A percentile compares a stretch with the other conserved stretches of the same genome.
phyloP scores from a whole-genome alignment of 805 yeast species.

The Candida silvatica region DNA sequence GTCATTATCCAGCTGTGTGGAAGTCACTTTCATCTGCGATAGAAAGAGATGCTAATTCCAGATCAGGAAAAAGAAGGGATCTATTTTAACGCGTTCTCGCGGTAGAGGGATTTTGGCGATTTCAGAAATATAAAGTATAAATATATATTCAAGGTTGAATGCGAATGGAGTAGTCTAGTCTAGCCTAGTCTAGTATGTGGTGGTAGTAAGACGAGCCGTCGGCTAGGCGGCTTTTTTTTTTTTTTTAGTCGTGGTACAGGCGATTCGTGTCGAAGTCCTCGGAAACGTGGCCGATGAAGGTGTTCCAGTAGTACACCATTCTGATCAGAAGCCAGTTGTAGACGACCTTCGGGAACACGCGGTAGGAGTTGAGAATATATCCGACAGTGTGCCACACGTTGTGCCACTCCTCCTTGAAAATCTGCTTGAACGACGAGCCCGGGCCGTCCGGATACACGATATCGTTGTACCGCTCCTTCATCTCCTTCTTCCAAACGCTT shows the following conservation, averaged over 20 bases:
- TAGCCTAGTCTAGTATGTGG: background rate
- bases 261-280: conserved; percentile 24
- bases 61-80: conserved; percentile 28
- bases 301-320: conserved; percentile 58
- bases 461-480: conserved; percentile 12
- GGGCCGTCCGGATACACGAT: conserved; percentile 14
- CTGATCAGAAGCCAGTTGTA: conserved; percentile 41
- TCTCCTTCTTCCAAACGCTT: conserved; percentile 1
- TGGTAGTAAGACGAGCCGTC: background rate
- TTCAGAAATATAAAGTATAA: too few species aligned
- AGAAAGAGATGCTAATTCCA: conserved; percentile 13
- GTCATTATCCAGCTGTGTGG: conserved; percentile 15
- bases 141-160: conserved; percentile 17
- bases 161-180: conserved; percentile 10
- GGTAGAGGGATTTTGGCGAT: too few species aligned
- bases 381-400: conserved; percentile 44
- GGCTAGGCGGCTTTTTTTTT: background rate
- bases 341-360: conserved; percentile 57
- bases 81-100: conserved; percentile 22
- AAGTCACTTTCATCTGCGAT: conserved; percentile 12
- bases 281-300: conserved; percentile 53
- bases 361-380: conserved; percentile 61
- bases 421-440: conserved; percentile 12
- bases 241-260: conserved; percentile 14
- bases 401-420: conserved; percentile 11